These are phyloP conservation scores for Lachancea mirantina DNA, from an alignment of 805 yeast species.

Conservation along the genomic window DNA sequence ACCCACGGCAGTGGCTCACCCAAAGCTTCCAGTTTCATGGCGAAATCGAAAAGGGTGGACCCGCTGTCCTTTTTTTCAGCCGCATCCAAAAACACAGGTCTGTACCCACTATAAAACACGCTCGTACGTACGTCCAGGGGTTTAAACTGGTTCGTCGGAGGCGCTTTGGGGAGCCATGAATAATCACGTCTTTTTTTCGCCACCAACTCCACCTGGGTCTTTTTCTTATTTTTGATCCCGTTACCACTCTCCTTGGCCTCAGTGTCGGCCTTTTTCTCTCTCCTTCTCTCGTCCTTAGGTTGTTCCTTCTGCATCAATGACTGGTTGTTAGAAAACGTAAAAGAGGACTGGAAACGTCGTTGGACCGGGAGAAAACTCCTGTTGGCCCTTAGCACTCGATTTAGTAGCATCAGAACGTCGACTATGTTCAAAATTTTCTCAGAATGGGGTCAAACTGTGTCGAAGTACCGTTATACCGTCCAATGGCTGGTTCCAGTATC, in stretches of 20 bases:
- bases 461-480: too few relatives aligned
- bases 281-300: constrained; percentile 9
- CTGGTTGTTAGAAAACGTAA: constrained; percentile 20
- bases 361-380: constrained; percentile 5
- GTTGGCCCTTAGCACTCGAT: too few relatives aligned
- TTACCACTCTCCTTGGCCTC: not conserved
- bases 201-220: constrained; percentile 2
- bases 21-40: constrained; percentile 26
- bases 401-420: too few relatives aligned
- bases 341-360: constrained; percentile 19
- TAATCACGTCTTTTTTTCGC: constrained; percentile 12
- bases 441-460: too few relatives aligned
- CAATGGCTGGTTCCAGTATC: too few relatives aligned
- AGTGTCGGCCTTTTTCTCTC: not conserved
- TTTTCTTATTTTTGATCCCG: not conserved
- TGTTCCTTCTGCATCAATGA: constrained; percentile 17
- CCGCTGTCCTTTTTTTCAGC: constrained; percentile 14
- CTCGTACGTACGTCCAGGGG: constrained; percentile 19
- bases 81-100: constrained; percentile 23
- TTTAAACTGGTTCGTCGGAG: constrained; percentile 21
- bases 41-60: constrained; percentile 22
- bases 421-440: too few relatives aligned
- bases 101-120: constrained; percentile 27
- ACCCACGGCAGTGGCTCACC: constrained; percentile 30
- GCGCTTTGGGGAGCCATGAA: constrained; percentile 27